Evolutionary conservation across 495 filamentous ascomycete genomes (phyloP).

Genomic region (Aspergillus biplanus): DNA sequence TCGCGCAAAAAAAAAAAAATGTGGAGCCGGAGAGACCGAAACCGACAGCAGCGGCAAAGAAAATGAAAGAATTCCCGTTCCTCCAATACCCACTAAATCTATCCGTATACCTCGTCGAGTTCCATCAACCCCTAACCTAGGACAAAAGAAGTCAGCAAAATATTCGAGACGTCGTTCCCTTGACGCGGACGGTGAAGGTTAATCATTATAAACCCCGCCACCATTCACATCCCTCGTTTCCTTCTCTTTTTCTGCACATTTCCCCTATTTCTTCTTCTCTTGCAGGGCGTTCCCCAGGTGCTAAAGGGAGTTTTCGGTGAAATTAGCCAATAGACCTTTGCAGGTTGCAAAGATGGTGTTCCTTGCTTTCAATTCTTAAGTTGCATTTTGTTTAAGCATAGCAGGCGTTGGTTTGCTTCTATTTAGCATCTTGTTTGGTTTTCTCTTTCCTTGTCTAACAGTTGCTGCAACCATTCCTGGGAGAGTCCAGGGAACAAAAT

Average conservation of each 20-base stretch:
- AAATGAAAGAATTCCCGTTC: constrained; percentile 35
- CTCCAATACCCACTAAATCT: constrained; percentile 28
- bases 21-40: constrained; percentile 42
- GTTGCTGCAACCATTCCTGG: background rate
- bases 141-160: constrained; percentile 30
- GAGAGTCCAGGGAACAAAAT: background rate
- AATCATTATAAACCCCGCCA: constrained; percentile 6
- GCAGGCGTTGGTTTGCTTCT: constrained; percentile 24
- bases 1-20: constrained; percentile 33
- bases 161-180: constrained; percentile 38
- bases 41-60: constrained; percentile 53
- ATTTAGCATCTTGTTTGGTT: constrained; percentile 9
- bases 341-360: constrained; percentile 16
- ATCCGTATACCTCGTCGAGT: constrained; percentile 34
- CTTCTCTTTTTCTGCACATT: constrained; percentile 3
- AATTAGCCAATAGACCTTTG: constrained; percentile 11
- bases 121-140: constrained; percentile 43
- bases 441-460: constrained; percentile 9
- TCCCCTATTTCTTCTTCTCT: constrained; percentile 10
- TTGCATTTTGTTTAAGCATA: constrained; percentile 22
- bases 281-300: background rate
- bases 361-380: background rate
- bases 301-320: background rate
- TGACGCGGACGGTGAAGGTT: constrained; percentile 35
- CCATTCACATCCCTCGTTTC: constrained; percentile 1